Conservation (phyloP, 2,329 filamentous ascomycete genomes). For the Scytalidium sp. region DNA sequence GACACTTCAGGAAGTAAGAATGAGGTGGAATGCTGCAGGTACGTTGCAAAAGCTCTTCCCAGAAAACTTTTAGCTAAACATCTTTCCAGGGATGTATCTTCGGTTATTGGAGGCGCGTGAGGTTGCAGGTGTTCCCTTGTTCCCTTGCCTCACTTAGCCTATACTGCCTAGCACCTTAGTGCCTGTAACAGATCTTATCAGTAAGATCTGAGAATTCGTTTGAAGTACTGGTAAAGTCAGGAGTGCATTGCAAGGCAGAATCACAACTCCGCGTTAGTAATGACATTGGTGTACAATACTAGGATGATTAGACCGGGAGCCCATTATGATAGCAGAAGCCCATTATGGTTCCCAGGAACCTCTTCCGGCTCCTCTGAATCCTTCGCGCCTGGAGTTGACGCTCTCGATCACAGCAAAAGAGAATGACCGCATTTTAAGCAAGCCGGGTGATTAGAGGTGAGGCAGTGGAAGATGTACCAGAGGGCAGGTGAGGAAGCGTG, state of each 20-base stretch:
- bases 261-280: conserved; percentile 10
- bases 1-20: not conserved
- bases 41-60: not conserved
- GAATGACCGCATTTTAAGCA: conserved; percentile 1
- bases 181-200: not conserved
- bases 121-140: conserved; percentile 1
- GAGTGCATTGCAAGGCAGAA: conserved; percentile 12
- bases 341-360: too few relatives aligned
- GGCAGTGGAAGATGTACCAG: not conserved
- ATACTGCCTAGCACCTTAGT: not conserved
- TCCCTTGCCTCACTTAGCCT: not conserved
- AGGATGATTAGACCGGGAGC: conserved; percentile 11
- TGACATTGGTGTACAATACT: conserved; percentile 10
- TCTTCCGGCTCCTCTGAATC: conserved; percentile 1
- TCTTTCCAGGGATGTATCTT: conserved; percentile 6
- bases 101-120: conserved; percentile 9
- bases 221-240: conserved; percentile 6
- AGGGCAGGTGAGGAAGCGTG: not conserved
- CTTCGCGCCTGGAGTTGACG: conserved; percentile 2
- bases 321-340: too few relatives aligned
- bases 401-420: not conserved
- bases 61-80: not conserved
- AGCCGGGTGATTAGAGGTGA: conserved; percentile 1
- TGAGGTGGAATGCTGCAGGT: conserved; percentile 7
- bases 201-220: not conserved